Base-by-base conservation (phyloP, 2,329 filamentous ascomycete species). In the Fusarium abutilonis region DNA sequence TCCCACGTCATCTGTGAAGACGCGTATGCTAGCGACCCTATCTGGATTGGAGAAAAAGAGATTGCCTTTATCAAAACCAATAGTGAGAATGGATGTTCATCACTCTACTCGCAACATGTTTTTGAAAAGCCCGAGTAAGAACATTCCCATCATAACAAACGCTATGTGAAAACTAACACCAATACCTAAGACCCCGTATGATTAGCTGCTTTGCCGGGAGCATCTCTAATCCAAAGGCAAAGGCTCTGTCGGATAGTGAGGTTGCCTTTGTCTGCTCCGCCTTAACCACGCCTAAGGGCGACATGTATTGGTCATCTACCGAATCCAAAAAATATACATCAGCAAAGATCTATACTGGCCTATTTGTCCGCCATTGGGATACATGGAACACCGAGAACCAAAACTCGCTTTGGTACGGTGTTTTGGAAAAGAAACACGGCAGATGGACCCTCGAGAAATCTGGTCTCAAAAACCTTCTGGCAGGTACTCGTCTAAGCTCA, bases 361-460 rank as follows among this genome's bases (percentile, higher is more conserved):
- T 93, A 23, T 95, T 91, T 70, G 90, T 91, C 26, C 85, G 92
- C 13, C 91, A 96, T 70, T 96, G 92, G 92, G 91, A 96, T 72
- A 76, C 83, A n/a, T 96, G 89, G 77, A 80, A 87, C 23, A 86
- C 84, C 1, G 83, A 87, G 41, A 88, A 91, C 69, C 86, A 83
- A 60, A 89, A 88, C 69, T 84, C 89, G 3, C 82, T 97, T 26
- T 95, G 89, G 82, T 90, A 91, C 28, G 88, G 88, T 29, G 83
- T 83, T 6, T 73, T 95, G 43, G 78, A 75, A 64, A 79, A 78
- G 71, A 75, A 72, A 32, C 73, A 74, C 13, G 75, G 66, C 13
- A 72, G 70, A 53, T 84, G 78, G 72, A 71, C 69, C 23, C 75
- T 86, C 14, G 75, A 78, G 40, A 67, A 73, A 3, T 72, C 75